Evolutionary conservation across 257 asterid species (phyloP), one percentile per base, ranked within the genome.

Genomic region (Rhazya stricta): DNA sequence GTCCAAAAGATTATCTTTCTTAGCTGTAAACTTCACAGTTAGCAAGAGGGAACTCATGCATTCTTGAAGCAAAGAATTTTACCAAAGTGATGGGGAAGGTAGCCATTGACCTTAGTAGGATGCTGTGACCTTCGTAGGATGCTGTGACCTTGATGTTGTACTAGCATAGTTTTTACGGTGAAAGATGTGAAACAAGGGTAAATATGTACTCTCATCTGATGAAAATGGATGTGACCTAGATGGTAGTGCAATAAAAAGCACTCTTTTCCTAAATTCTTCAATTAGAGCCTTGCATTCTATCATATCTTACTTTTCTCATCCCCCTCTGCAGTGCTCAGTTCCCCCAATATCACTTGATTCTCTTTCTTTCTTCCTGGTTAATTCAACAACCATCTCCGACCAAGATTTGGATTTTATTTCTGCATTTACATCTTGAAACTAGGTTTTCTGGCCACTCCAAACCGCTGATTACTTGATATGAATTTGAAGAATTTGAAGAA

Each of bases 401-500:
- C 67, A 27, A n/a, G 73, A 68, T 9, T 68, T 42, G 56, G 73
- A 23, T 37, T 27, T 2, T 36, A 67, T 29, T 23, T 67, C 50
- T 34, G 0, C 32, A 18, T 41, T 30, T 15, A 36, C 9, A 15
- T 13, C 29, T 16, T 21, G 12, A 16, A 19, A 39, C 48, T 34
- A 23, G 48, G 43, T 70, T 50, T 70, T 30, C 42, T 70, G 43
- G 37, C 62, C 62, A 30, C 67, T 67, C 71, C 66, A n/a, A 66
- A 46, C 29, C 15, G 46, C 71, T 34, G 3, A 25, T 25, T 46
- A 57, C 29, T 41, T 34, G 25, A 65, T 60, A 29, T 30, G 74
- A 39, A 27, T 57, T 53, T 67, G 53, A 50, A 32, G 65, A 37
- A 37, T 9, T 18, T n/a, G 42, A 36, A 65, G 6, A 66, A 30